These are phyloP conservation scores for Phytophthora pisi DNA, from an alignment of 352 stramenopile genomes.

Conservation along the genomic window DNA sequence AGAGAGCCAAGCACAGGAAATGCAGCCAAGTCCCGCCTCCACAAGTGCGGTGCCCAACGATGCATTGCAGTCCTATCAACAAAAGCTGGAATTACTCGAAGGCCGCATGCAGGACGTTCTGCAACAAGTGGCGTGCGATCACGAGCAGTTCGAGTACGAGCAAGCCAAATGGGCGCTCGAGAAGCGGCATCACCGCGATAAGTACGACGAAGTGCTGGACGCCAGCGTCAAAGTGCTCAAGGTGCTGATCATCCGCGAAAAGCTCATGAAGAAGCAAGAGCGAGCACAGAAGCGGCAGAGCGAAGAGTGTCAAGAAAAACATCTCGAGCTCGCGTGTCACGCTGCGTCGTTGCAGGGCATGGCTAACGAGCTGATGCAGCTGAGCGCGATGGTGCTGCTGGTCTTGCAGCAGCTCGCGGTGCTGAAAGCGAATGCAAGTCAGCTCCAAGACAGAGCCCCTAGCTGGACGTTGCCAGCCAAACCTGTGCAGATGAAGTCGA, in stretches of 20 bases:
- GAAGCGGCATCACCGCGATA: constrained; percentile 50
- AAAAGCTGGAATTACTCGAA: constrained; percentile 58
- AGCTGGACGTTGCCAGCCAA: constrained; percentile 48
- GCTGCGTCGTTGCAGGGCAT: constrained; percentile 24
- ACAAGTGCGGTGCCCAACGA: constrained; percentile 7
- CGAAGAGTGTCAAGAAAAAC: constrained; percentile 23
- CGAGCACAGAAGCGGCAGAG: constrained; percentile 22
- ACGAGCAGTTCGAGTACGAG: constrained; percentile 69
- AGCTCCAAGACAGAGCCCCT: background rate
- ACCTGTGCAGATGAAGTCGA: constrained; percentile 50
- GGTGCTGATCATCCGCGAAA: constrained; percentile 66
- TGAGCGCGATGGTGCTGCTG: constrained; percentile 56
- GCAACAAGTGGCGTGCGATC: constrained; percentile 66
- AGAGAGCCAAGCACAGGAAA: constrained; percentile 22
- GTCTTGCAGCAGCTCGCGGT: constrained; percentile 49
- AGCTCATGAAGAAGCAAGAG: constrained; percentile 65
- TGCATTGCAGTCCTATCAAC: constrained; percentile 37
- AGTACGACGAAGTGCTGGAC: constrained; percentile 64
- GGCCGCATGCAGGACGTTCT: constrained; percentile 53
- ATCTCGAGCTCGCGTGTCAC: constrained; percentile 23
- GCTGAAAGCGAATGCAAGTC: constrained; percentile 10
- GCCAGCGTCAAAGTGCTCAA: constrained; percentile 76
- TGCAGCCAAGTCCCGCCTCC: background rate
- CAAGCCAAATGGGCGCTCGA: constrained; percentile 61
- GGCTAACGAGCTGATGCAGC: constrained; percentile 48